Conservation (phyloP, 176 grass and related monocot genomes). For the Rhynchospora tenuis region DNA sequence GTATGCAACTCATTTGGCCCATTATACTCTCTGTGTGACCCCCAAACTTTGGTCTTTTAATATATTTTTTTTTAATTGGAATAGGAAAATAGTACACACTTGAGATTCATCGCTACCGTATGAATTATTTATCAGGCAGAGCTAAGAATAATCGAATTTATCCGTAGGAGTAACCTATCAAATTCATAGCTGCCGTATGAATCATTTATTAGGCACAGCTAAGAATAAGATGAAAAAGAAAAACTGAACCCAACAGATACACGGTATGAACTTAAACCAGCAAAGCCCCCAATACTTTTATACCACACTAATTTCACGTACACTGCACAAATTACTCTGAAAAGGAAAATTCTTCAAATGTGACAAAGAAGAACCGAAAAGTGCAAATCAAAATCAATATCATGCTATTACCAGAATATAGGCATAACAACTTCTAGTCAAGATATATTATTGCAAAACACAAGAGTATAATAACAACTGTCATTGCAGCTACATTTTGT, state of each 20-base stretch:
- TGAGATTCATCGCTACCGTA: too few relatives aligned
- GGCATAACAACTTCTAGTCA: neutral
- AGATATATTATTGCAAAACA: conserved; percentile 1
- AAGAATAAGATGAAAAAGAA: neutral
- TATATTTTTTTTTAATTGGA: neutral
- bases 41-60: too few relatives aligned
- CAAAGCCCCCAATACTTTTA: neutral
- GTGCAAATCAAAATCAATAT: neutral
- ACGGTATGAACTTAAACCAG: neutral
- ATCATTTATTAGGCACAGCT: neutral
- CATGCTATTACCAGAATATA: neutral
- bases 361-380: neutral
- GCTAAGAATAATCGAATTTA: neutral
- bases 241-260: neutral
- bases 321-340: neutral
- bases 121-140: too few relatives aligned
- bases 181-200: neutral
- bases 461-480: neutral
- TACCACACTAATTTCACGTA: neutral
- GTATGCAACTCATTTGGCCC: too few relatives aligned
- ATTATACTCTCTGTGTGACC: too few relatives aligned
- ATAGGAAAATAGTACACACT: neutral
- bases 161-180: neutral
- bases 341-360: neutral
- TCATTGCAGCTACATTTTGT: conserved; percentile 10